phyloP scores from a whole-genome alignment of 805 yeast genomes.

The Blastobotrys terrestris region DNA sequence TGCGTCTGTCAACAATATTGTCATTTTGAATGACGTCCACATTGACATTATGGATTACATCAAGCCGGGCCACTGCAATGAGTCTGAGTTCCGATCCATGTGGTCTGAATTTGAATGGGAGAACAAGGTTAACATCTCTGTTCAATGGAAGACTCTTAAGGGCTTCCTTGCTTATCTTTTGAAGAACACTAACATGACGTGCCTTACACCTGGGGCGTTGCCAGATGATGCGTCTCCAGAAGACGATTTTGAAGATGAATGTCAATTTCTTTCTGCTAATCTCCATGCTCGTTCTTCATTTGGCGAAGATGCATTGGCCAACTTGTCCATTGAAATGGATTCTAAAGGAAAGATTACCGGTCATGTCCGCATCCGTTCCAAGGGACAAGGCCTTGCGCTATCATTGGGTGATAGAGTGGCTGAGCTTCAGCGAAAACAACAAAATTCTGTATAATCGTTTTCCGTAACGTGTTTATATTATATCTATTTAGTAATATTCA shows the following conservation, averaged over 20 bases:
- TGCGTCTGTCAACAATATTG: constrained; percentile 82
- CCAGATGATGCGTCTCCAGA: constrained; percentile 42
- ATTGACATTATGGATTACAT: constrained; percentile 97
- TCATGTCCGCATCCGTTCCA: constrained; percentile 91
- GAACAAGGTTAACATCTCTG: constrained; percentile 78
- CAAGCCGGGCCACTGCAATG: constrained; percentile 88
- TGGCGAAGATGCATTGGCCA: constrained; percentile 97
- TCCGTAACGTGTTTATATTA: background rate
- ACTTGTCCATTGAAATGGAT: constrained; percentile 83
- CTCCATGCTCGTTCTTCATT: constrained; percentile 86
- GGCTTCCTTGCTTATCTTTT: constrained; percentile 72
- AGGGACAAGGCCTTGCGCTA: constrained; percentile 95
- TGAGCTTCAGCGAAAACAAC: constrained; percentile 46
- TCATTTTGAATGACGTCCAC: constrained; percentile 88
- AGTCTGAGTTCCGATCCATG: constrained; percentile 88
- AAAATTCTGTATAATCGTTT: background rate
- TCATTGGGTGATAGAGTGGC: constrained; percentile 94
- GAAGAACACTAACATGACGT: constrained; percentile 86
- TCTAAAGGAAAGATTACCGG: constrained; percentile 75
- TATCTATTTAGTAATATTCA: background rate
- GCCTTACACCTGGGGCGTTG: constrained; percentile 89
- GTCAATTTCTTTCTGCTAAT: constrained; percentile 90
- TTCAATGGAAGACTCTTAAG: constrained; percentile 53
- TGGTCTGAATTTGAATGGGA: constrained; percentile 99
- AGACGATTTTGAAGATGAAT: constrained; percentile 38